Evolutionary conservation across 176 grass and related monocot genomes (phyloP).

Genomic region (Oryza punctata): DNA sequence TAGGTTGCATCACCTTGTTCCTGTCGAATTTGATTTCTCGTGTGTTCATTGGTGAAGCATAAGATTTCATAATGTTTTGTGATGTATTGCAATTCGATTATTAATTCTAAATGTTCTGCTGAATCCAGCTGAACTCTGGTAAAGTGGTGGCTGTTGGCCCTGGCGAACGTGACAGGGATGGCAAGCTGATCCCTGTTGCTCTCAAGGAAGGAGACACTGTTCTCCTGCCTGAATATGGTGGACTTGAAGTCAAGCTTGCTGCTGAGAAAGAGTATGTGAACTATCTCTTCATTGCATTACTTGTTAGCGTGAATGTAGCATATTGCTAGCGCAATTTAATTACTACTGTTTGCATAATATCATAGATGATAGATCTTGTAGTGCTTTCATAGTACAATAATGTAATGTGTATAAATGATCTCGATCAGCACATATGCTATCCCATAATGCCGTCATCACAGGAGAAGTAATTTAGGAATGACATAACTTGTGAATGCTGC

Average conservation of each 20-base stretch:
- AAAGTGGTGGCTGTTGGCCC: conserved; percentile 91
- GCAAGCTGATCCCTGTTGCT: conserved; percentile 72
- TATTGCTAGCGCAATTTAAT: neutral
- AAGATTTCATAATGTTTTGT: no score
- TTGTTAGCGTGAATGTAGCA: neutral
- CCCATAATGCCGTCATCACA: neutral
- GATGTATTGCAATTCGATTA: no score
- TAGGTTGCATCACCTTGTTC: neutral
- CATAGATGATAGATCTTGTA: neutral
- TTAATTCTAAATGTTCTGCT: neutral
- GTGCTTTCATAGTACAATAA: neutral
- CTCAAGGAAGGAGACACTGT: conserved; percentile 94
- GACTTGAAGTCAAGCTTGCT: conserved; percentile 86
- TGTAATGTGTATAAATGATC: neutral
- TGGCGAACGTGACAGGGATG: conserved; percentile 66
- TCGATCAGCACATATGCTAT: neutral
- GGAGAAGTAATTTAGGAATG: neutral
- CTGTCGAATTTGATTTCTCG: neutral
- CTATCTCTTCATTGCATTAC: neutral
- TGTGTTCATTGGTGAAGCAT: no score
- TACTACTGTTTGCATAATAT: neutral
- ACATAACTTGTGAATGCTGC: neutral
- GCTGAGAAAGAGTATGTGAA: conserved; percentile 76
- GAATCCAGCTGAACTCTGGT: conserved; percentile 71
- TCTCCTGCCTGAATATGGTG: conserved; percentile 91